Evolutionary conservation across 768 basidiomycete genomes (phyloP).

Genomic region (Lactarius trivialis): DNA sequence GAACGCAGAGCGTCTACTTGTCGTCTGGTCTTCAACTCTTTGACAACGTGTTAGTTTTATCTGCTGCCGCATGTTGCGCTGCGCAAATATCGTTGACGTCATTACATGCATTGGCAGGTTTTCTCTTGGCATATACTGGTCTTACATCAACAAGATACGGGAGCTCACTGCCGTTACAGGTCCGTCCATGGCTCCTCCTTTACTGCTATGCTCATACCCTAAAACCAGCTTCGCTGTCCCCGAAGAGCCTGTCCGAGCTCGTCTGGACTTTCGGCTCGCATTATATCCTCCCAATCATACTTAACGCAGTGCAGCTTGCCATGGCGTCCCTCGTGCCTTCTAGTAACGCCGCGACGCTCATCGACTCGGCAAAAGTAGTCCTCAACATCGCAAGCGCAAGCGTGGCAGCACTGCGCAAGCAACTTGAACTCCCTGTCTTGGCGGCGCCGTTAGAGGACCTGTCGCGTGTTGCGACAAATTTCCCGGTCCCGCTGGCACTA

Average conservation of each 20-base stretch:
- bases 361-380: conserved; percentile 9
- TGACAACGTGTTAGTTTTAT: conserved; percentile 7
- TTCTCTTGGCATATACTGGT: conserved; percentile 6
- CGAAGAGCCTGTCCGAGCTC: background rate
- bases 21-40: conserved; percentile 10
- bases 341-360: background rate
- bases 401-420: background rate
- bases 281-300: conserved; percentile 1
- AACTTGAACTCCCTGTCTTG: background rate
- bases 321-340: background rate
- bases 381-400: conserved; percentile 9
- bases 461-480: background rate
- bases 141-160: background rate
- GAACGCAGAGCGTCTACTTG: background rate
- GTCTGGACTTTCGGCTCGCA: background rate
- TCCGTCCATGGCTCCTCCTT: background rate
- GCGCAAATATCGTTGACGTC: background rate
- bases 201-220: background rate
- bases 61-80: no score
- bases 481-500: background rate
- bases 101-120: background rate
- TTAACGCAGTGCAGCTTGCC: conserved; percentile 3
- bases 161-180: background rate
- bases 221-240: background rate
- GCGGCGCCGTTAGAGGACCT: background rate